phyloP scores from a whole-genome alignment of 805 yeast genomes.

The Yamadazyma akitaensis region DNA sequence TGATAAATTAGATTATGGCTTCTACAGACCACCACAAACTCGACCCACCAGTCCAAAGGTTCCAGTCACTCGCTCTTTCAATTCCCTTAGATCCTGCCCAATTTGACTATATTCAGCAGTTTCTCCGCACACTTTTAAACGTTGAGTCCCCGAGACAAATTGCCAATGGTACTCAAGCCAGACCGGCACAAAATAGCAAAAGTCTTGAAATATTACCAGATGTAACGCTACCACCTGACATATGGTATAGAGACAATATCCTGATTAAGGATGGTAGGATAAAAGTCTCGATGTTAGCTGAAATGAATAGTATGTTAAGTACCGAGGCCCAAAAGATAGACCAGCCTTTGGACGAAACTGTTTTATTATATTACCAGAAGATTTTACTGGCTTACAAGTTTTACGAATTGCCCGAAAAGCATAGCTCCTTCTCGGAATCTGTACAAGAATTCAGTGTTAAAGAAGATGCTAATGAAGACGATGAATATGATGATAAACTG shows the following conservation, averaged over 20 bases:
- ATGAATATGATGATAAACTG: conserved; percentile 12
- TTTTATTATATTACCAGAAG: conserved; percentile 28
- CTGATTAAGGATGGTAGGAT: conserved; percentile 27
- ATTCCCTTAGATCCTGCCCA: conserved; percentile 12
- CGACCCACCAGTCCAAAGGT: conserved; percentile 5
- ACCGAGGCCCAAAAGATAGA: conserved; percentile 14
- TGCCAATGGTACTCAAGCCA: not conserved
- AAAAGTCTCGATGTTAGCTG: conserved; percentile 30
- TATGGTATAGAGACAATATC: conserved; percentile 35
- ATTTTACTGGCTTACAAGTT: conserved; percentile 32
- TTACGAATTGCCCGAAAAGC: conserved; percentile 20
- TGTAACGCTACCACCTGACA: conserved; percentile 32
- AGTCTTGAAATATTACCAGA: conserved; percentile 29
- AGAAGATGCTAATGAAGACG: conserved; percentile 20
- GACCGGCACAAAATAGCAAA: not conserved
- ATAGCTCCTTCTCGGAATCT: not conserved
- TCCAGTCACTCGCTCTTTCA: conserved; percentile 6
- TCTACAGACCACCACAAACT: not conserved
- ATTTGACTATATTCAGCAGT: conserved; percentile 13
- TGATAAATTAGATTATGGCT: not conserved
- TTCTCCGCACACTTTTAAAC: conserved; percentile 9
- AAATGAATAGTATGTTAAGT: conserved; percentile 30
- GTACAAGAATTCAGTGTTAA: conserved; percentile 3
- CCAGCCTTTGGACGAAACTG: conserved; percentile 22
- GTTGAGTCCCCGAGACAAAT: conserved; percentile 7